Evolutionary conservation across 345 rosid genomes (phyloP), one percentile per base, ranked within the genome.

Genomic region (Brassica juncea): DNA sequence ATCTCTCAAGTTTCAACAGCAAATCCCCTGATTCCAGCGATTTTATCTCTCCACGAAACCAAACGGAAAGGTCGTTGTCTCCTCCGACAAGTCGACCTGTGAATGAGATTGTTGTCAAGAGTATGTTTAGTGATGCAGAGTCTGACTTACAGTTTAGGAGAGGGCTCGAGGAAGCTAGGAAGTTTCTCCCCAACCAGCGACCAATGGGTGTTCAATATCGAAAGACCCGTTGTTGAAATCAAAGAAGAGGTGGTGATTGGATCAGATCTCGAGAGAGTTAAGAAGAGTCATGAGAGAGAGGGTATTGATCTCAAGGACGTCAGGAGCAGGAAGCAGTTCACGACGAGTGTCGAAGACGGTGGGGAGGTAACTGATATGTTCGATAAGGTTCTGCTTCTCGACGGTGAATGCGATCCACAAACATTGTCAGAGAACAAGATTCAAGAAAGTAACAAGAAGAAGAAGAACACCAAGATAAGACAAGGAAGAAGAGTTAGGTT

Each of bases 301-400:
- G 83, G 85, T 68, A 12, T 14, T 27, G 88, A 85, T 66, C 65
- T 77, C 12, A 92, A 86, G 61, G 93, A 87, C 79, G 87, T 72
- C 34, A 88, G 95, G 83, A 82, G 86, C 16, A 83, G 71, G 75
- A 92, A 94, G 88, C 94, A 89, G 44, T 77, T 86, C 0, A 92
- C 97, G 23, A 63, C 75, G 4, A 66, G 73, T 73, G 80, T 54
- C 2, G 94, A 92, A 47, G 94, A 87, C 67, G 76, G 25, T 23
- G 25, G 21, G n/a, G 86, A 85, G 12, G 66, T 92, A 34, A 84
- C 94, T 0, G 98, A 91, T 1, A 59, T 84, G 90, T 88, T 94
- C 60, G 99, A 94, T 80, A 84, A 84, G 74, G 89, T 88, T 68
- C 69, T 90, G 72, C 82, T 94, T 27, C 86, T 76, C 7, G 80